Evolutionary conservation across 208 protist genomes (phyloP).

Genomic region (Trypanosoma brucei): DNA sequence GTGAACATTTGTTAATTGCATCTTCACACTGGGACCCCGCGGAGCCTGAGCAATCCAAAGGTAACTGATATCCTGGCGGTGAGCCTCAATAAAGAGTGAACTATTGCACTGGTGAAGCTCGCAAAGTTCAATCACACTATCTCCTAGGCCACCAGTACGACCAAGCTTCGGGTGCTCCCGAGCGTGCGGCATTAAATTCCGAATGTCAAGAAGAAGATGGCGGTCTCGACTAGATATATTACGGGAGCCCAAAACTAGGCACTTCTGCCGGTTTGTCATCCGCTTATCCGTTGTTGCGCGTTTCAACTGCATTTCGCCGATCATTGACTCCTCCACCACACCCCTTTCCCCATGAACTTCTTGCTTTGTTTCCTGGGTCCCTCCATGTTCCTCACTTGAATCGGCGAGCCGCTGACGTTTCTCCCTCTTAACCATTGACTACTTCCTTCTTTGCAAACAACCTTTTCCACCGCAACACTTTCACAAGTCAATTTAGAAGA

Average conservation of each 20-base stretch:
- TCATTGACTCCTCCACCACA: conserved; percentile 42
- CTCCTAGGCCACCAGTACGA: conserved; percentile 54
- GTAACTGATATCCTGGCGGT: conserved; percentile 88
- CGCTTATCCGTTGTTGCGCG: conserved; percentile 64
- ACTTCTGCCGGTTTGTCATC: conserved; percentile 93
- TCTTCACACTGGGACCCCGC: conserved; percentile 92
- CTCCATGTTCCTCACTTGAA: background rate
- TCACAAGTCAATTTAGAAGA: background rate
- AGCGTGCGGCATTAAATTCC: conserved; percentile 91
- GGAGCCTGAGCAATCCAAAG: conserved; percentile 93
- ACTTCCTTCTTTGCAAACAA: background rate
- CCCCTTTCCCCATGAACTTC: conserved; percentile 1
- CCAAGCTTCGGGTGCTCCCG: conserved; percentile 91
- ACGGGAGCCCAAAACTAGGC: conserved; percentile 87
- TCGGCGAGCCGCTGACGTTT: conserved; percentile 18
- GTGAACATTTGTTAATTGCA: conserved; percentile 94
- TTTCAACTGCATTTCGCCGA: conserved; percentile 38
- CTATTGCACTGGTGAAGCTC: conserved; percentile 92
- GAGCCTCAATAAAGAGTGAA: conserved; percentile 90
- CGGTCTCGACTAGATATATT: conserved; percentile 89
- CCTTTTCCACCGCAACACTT: background rate
- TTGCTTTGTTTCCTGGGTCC: background rate
- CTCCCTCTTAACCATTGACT: conserved; percentile 9
- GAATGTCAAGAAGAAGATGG: conserved; percentile 93
- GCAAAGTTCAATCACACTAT: conserved; percentile 85